Evolutionary conservation across 192 early-diverging fungal species (phyloP), one percentile per base, ranked within the genome.

Genomic region (Mortierella hygrophila): DNA sequence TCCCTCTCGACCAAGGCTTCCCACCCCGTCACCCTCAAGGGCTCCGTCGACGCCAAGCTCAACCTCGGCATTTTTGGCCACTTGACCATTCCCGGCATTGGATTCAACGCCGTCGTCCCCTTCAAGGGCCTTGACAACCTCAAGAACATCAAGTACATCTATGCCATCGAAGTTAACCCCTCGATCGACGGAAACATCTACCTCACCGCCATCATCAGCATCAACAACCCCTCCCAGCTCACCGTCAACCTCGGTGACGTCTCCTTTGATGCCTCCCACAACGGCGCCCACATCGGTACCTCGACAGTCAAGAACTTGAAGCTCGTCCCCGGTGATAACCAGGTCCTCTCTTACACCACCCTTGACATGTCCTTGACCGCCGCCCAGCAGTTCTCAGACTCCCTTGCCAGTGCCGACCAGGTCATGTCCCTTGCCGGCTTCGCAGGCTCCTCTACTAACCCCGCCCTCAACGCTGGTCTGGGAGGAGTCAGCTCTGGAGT

Each of bases 31-130:
- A 75, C 73, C 15, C 83, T 85, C 18, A 26, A 85, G 75, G 83
- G 83, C 15, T 32, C 83, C 18, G 83, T 85, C 9, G 83, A 85
- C 68, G 83, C 74, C 63, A 71, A 85, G 46, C 13, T 85, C 70
- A 80, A 85, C 75, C 77, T 85, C 46, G 83, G 83, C 55, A 73
- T 77, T 71, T 78, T 86, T 69, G 84, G 84, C 7, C 57, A 69
- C 23, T 8, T 80, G 40, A 81, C 78, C 20, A 74, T 86, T 42
- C 69, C 78, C 23, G 79, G 76, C 6, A 86, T 86, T 46, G 84
- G 84, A 10, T 86, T 86, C 72, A 70, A 81, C 46, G 37, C 79
- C 55, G 70, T 57, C 35, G 72, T 73, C 21, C 69, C 65, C 26
- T 72, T 85, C 38, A 29, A 54, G 47, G 83, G 83, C 3, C 37